Conservation (phyloP, 129 eudicot species). For the Artemisia annua region DNA sequence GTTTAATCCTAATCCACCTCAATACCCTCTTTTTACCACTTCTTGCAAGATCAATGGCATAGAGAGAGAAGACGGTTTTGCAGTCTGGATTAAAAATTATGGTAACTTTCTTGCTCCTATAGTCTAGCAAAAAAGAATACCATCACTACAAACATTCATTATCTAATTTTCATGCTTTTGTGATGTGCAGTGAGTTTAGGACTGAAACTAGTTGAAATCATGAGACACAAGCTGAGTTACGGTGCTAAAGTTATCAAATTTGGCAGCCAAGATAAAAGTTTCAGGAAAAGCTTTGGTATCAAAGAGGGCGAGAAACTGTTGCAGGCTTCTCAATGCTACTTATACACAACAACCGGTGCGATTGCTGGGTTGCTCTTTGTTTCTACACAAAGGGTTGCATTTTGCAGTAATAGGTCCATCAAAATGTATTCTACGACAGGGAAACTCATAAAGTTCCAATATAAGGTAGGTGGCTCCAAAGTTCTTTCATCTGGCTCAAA, state of each 20-base stretch:
- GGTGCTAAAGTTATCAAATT: too few relatives aligned
- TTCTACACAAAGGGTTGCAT: slow-evolving; percentile 19
- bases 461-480: too few relatives aligned
- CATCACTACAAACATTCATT: too few relatives aligned
- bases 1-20: slow-evolving; percentile 11
- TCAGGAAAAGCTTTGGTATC: too few relatives aligned
- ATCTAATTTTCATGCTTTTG: background rate
- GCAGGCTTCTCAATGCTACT: slow-evolving; percentile 23
- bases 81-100: slow-evolving; percentile 25
- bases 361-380: slow-evolving; percentile 25
- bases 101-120: too few relatives aligned
- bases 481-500: too few relatives aligned
- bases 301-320: too few relatives aligned
- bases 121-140: too few relatives aligned
- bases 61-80: slow-evolving; percentile 21
- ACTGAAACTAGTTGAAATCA: slow-evolving; percentile 12
- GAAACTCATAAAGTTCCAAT: too few relatives aligned
- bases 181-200: slow-evolving; percentile 23
- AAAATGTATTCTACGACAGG: slow-evolving; percentile 4
- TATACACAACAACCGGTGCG: slow-evolving; percentile 25
- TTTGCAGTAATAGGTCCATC: slow-evolving; percentile 20
- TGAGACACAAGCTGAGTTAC: slow-evolving; percentile 23
- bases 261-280: too few relatives aligned
- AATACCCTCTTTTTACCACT: slow-evolving; percentile 14
- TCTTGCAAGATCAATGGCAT: slow-evolving; percentile 31